Percentiles rank a stretch among this genome's conserved stretches.
Evolutionary conservation across 164 flowering plant genomes (phyloP).

Genomic region (Brasenia schreberi): DNA sequence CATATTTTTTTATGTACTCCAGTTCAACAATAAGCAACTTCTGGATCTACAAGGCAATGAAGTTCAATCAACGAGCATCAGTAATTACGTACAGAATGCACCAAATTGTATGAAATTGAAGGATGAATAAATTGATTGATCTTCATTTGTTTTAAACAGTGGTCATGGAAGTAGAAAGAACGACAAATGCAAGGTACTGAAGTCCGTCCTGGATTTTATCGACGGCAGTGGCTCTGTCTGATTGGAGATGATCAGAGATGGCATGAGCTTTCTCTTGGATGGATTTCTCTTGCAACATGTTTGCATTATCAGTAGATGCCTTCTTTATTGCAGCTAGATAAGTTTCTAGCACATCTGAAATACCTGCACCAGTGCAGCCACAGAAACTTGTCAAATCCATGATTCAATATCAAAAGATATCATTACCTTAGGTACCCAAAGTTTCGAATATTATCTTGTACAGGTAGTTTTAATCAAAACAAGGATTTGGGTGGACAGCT

Average conservation of each 20-base stretch:
- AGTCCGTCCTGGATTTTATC: slow-evolving; percentile 79
- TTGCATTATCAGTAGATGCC: slow-evolving; percentile 35
- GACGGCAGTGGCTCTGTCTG: slow-evolving; percentile 44
- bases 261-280: slow-evolving; percentile 55
- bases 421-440: not conserved
- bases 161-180: slow-evolving; percentile 55
- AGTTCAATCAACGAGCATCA: not conserved
- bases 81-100: not conserved
- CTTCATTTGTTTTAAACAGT: not conserved
- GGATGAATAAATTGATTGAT: not conserved
- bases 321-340: slow-evolving; percentile 53
- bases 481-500: not conserved
- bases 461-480: not conserved
- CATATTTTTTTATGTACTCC: not conserved
- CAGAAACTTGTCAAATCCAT: not conserved
- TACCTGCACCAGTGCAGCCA: slow-evolving; percentile 28
- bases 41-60: not conserved
- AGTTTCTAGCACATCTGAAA: slow-evolving; percentile 79
- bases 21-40: not conserved
- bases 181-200: slow-evolving; percentile 56
- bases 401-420: too few species aligned
- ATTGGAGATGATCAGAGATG: slow-evolving; percentile 45
- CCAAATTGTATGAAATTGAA: not conserved
- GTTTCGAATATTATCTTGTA: not conserved
- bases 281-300: slow-evolving; percentile 25